phyloP scores from a whole-genome alignment of 257 asterid species.

The Ocimum tenuiflorum region DNA sequence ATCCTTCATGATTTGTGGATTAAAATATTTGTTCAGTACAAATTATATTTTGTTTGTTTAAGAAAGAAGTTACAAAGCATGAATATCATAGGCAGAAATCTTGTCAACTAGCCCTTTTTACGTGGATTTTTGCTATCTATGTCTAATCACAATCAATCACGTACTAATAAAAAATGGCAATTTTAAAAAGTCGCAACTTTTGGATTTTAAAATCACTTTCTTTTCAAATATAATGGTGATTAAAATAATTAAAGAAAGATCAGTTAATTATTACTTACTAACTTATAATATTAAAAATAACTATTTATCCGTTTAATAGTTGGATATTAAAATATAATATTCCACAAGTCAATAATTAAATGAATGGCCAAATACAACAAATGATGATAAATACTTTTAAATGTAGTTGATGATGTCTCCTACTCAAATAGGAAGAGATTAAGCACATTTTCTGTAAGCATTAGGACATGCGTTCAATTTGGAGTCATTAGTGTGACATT shows the following conservation, averaged over 20 bases:
- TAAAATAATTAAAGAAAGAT: not conserved
- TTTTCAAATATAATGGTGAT: not conserved
- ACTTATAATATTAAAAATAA: no score
- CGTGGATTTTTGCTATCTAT: constrained; percentile 7
- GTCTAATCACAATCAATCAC: constrained; percentile 11
- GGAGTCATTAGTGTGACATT: no score
- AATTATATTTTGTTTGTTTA: constrained; percentile 5
- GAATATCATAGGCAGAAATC: not conserved
- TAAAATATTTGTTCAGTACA: not conserved
- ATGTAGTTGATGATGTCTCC: no score
- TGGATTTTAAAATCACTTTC: not conserved
- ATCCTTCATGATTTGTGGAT: constrained; percentile 14
- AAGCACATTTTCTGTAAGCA: no score
- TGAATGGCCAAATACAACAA: no score
- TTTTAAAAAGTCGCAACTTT: constrained; percentile 7
- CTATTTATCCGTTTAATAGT: no score
- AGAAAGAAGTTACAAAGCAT: not conserved
- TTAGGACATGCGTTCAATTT: no score
- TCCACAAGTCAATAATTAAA: no score
- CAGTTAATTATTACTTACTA: no score
- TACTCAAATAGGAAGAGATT: no score
- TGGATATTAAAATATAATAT: no score
- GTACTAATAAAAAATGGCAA: not conserved
- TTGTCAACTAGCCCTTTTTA: constrained; percentile 11
- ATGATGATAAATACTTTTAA: no score